Evolutionary conservation across 257 asterid genomes (phyloP).

Genomic region (Rauvolfia tetraphylla): DNA sequence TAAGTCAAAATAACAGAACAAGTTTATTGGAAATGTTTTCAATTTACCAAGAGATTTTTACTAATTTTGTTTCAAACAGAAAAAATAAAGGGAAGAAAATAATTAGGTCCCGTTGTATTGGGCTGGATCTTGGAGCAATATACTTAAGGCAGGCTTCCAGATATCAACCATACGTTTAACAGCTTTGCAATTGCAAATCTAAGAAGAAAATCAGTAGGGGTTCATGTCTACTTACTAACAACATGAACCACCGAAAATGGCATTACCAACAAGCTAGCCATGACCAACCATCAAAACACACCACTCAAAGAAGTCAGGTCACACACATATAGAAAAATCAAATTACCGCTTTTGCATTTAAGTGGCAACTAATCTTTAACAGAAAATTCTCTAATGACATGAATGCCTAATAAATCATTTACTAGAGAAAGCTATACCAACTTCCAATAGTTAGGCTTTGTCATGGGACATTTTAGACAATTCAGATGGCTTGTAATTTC

Average conservation of each 20-base stretch:
- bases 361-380: background rate
- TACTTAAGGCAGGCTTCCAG: background rate
- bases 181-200: no score
- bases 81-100: background rate
- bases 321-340: background rate
- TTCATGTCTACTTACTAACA: background rate
- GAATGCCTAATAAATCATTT: background rate
- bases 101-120: background rate
- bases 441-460: background rate
- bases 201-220: background rate
- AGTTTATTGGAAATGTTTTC: background rate
- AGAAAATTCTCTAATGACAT: background rate
- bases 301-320: background rate
- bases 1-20: no score
- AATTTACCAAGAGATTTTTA: background rate
- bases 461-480: background rate
- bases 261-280: background rate
- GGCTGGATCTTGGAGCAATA: background rate
- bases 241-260: background rate
- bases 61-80: no score
- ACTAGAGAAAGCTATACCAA: background rate
- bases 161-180: background rate
- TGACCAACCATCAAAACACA: background rate
- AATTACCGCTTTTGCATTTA: background rate
- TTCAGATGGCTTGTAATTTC: no score